Percentiles rank a stretch among this genome's conserved stretches.
Evolutionary conservation across 2,329 filamentous ascomycete species (phyloP).

Genomic region (Fusarium armeniacum): DNA sequence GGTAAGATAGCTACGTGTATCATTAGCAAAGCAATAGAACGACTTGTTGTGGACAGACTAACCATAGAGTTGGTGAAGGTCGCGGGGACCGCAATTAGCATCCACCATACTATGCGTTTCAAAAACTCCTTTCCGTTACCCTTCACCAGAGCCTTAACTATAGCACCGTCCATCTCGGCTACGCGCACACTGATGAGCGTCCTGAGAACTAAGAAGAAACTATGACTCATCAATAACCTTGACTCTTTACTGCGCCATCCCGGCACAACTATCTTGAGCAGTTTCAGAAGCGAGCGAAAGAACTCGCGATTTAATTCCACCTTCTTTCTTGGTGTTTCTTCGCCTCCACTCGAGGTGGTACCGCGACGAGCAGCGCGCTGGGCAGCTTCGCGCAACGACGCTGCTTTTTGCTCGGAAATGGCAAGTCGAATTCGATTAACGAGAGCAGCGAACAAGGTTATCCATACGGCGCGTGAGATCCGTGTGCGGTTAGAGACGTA

Average conservation of each 20-base stretch:
- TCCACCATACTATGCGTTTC: constrained; percentile 94
- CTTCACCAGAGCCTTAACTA: constrained; percentile 92
- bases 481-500: constrained; percentile 85
- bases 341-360: constrained; percentile 60
- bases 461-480: constrained; percentile 86
- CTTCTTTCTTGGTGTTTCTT: constrained; percentile 73
- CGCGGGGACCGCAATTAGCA: constrained; percentile 94
- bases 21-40: constrained; percentile 22
- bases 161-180: constrained; percentile 91
- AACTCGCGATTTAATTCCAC: constrained; percentile 93
- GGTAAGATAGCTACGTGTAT: constrained; percentile 83
- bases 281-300: constrained; percentile 78
- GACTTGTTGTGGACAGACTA: constrained; percentile 50
- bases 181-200: constrained; percentile 96
- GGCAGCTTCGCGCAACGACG: constrained; percentile 76
- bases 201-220: constrained; percentile 89
- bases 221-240: constrained; percentile 88
- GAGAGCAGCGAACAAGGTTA: constrained; percentile 84
- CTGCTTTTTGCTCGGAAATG: constrained; percentile 92
- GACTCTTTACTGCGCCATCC: constrained; percentile 92
- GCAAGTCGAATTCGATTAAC: constrained; percentile 91
- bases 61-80: constrained; percentile 99
- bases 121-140: constrained; percentile 93
- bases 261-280: constrained; percentile 90
- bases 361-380: constrained; percentile 63